A percentile compares a stretch with the other conserved stretches of the same genome.
Evolutionary conservation across 83 land plant species (phyloP).

Genomic region (Picea abies): DNA sequence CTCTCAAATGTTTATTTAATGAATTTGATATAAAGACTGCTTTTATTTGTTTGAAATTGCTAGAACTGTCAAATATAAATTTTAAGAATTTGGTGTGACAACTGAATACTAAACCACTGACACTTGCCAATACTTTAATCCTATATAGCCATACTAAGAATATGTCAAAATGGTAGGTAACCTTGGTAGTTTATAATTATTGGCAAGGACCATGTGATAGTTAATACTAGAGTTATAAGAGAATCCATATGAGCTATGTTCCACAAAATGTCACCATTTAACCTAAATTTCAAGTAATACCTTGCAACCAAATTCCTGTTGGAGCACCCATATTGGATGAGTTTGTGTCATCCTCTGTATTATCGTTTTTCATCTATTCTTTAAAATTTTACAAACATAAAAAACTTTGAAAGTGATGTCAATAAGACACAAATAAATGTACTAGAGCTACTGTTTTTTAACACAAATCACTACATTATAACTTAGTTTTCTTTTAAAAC

Average conservation of each 20-base stretch:
- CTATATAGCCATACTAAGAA: too few relatives aligned
- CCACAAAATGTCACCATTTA: background rate
- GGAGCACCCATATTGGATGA: background rate
- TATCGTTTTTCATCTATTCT: background rate
- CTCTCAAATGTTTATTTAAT: too few relatives aligned
- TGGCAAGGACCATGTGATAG: background rate
- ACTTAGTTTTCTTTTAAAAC: background rate
- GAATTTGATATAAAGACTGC: too few relatives aligned
- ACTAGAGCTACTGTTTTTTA: background rate
- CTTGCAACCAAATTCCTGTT: slow-evolving; percentile 10
- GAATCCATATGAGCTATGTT: background rate
- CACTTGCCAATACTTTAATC: too few relatives aligned
- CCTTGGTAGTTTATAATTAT: too few relatives aligned
- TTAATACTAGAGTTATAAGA: background rate
- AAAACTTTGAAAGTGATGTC: background rate
- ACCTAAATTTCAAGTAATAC: background rate
- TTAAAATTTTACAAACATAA: too few relatives aligned
- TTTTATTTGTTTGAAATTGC: too few relatives aligned
- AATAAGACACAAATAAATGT: background rate
- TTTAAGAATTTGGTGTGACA: too few relatives aligned
- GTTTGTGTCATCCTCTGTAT: background rate
- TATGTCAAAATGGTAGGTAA: too few relatives aligned
- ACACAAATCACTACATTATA: too few relatives aligned
- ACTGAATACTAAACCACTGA: too few relatives aligned
- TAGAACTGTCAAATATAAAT: too few relatives aligned